Evolutionary conservation across 208 protist species (phyloP), one percentile per base, ranked within the genome.

Genomic region (Balamuthia mandrillaris): DNA sequence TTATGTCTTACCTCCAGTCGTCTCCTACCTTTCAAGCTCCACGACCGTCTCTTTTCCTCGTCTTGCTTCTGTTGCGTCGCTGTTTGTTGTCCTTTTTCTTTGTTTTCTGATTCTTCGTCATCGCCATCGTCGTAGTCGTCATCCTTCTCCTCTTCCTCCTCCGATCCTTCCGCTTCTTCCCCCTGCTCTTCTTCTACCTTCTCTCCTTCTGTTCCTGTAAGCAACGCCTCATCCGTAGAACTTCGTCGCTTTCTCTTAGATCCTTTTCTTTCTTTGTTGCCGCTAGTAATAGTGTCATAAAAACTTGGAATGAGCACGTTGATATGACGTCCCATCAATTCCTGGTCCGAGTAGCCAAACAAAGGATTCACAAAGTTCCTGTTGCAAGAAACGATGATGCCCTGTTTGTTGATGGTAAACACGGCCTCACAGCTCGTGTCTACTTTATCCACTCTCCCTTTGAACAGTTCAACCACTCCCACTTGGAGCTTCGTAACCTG

Each of bases 401-500:
- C 72, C 21, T 31, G 41, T 49, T 61, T 81, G 51, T 81, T 49
- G 49, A 81, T 33, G 33, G 72, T 81, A 49, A 81, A 81, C 18
- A 81, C 72, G 33, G 72, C 72, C 72, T 81, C 72, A 42, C 54
- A 61, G 21, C 60, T 49, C 31, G 72, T 81, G 21, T 81, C 72
- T 18, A 81, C 72, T 49, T 81, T 81, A 14, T 81, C 72, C 39
- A 81, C 72, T 29, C 72, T 42, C 18, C 72, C 72, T 49, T 81
- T 81, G 72, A 81, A 81, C 9, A 81, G 72, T 39, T 81, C 72
- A 21, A 81, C 72, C 35, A 81, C 72, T 29, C 72, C 72, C 44
- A 81, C 72, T 39, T 81, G 54, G 72, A 81, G 72, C 51, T 81
- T 81, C 16, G 72, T 81, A 49, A 81, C 72, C 51, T 81, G 72